A percentile compares a stretch with the other conserved stretches of the same genome.
These are phyloP conservation scores for Sporothrix globosa DNA, from an alignment of 2,329 filamentous ascomycete species.

Conservation along the genomic window DNA sequence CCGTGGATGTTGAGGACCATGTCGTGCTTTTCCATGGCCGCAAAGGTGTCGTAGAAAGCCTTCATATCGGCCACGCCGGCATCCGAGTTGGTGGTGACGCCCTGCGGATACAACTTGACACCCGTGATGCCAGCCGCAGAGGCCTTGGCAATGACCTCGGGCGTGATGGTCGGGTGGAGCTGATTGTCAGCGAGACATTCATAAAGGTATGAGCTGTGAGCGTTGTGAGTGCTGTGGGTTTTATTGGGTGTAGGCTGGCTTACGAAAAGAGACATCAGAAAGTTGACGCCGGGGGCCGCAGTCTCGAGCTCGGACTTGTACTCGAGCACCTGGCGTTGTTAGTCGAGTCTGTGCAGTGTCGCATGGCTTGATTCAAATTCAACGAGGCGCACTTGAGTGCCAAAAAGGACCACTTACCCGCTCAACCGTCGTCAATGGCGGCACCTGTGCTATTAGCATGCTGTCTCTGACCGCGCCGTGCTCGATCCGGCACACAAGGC, in stretches of 20 bases:
- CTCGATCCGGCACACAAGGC: background rate
- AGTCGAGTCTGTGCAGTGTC: background rate
- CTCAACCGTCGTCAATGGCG: conserved; percentile 34
- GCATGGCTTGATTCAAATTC: too few species aligned
- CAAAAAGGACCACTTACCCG: conserved; percentile 27
- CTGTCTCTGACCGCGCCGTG: background rate
- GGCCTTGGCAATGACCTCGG: conserved; percentile 72
- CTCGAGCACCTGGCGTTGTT: conserved; percentile 57
- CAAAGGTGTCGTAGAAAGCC: conserved; percentile 76
- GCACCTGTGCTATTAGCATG: conserved; percentile 33
- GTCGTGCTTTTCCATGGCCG: conserved; percentile 82
- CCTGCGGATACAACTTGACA: conserved; percentile 68
- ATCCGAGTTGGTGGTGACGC: conserved; percentile 67
- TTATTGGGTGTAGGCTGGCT: background rate
- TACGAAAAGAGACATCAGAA: conserved; percentile 70
- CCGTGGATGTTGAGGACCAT: conserved; percentile 81
- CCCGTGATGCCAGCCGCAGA: conserved; percentile 70
- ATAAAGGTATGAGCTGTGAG: too few species aligned
- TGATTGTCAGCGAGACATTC: conserved; percentile 28
- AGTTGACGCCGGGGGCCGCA: conserved; percentile 65
- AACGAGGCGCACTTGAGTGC: too few species aligned
- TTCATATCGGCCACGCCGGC: conserved; percentile 72
- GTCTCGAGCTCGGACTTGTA: conserved; percentile 65
- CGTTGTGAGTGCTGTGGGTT: too few species aligned
- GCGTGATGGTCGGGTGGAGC: conserved; percentile 63